A percentile compares a stretch with the other conserved stretches of the same genome.
These are phyloP conservation scores for Escallonia herrerae DNA, from an alignment of 129 eudicot genomes.

Conservation along the genomic window DNA sequence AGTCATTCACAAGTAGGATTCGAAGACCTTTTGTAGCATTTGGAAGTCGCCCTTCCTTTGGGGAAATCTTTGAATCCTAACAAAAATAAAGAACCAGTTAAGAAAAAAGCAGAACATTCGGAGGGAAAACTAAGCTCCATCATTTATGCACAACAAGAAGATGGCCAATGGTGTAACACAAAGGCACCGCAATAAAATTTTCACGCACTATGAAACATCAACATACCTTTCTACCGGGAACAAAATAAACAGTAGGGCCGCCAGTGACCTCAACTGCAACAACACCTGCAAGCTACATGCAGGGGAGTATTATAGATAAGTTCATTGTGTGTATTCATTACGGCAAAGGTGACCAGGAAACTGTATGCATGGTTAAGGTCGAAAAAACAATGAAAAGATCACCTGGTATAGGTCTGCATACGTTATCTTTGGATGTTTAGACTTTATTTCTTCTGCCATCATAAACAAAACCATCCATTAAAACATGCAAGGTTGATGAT, in stretches of 20 bases:
- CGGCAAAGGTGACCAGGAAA: background rate
- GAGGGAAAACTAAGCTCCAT: background rate
- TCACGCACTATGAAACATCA: background rate
- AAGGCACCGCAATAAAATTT: background rate
- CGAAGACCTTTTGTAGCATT: slow-evolving; percentile 69
- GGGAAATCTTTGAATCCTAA: slow-evolving; percentile 71
- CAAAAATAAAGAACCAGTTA: slow-evolving; percentile 16
- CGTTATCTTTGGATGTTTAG: slow-evolving; percentile 78
- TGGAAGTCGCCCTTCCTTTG: slow-evolving; percentile 95
- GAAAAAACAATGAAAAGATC: slow-evolving; percentile 1
- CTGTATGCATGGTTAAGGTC: background rate
- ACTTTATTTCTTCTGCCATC: slow-evolving; percentile 79
- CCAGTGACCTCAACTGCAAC: slow-evolving; percentile 98
- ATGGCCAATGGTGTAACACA: background rate
- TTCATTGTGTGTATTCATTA: background rate
- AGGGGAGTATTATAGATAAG: slow-evolving; percentile 8
- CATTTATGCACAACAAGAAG: background rate
- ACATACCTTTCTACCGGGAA: slow-evolving; percentile 92
- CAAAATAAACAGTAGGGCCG: slow-evolving; percentile 81
- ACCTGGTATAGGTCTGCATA: slow-evolving; percentile 99
- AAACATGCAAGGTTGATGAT: background rate
- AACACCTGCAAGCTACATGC: slow-evolving; percentile 85
- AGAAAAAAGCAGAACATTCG: slow-evolving; percentile 2
- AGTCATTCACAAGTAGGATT: slow-evolving; percentile 7
- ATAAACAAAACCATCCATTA: slow-evolving; percentile 19